Evolutionary conservation across 345 rosid genomes (phyloP).

Genomic region (Odontarrhena argentea): DNA sequence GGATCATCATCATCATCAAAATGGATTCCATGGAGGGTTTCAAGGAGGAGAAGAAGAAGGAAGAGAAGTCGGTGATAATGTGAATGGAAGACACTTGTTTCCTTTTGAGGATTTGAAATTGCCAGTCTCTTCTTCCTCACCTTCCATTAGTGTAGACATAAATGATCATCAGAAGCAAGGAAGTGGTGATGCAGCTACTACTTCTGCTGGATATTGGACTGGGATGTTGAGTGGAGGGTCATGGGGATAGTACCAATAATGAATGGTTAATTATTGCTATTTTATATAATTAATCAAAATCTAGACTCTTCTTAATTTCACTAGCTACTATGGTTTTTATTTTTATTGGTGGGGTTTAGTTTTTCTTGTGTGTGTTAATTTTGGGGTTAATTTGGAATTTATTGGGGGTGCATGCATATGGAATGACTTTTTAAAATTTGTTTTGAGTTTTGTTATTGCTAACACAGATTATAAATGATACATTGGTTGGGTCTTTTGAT

Average conservation of each 20-base stretch:
- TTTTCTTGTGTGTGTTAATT: conserved; percentile 20
- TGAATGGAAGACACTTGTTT: conserved; percentile 67
- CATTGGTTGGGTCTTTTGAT: conserved; percentile 39
- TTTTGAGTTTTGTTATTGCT: conserved; percentile 37
- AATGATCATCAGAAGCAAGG: conserved; percentile 56
- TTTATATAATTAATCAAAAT: conserved; percentile 36
- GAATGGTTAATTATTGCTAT: conserved; percentile 35
- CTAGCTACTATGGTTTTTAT: conserved; percentile 15
- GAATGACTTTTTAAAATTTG: conserved; percentile 41
- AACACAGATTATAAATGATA: conserved; percentile 46
- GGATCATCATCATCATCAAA: conserved; percentile 70
- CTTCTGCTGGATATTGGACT: conserved; percentile 82
- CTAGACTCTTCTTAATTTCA: conserved; percentile 23
- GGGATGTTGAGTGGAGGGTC: conserved; percentile 96
- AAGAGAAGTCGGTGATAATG: conserved; percentile 46
- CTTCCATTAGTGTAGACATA: conserved; percentile 38
- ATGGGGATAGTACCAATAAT: conserved; percentile 57
- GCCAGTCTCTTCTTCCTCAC: conserved; percentile 55
- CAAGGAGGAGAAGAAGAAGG: conserved; percentile 35
- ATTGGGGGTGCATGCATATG: conserved; percentile 42
- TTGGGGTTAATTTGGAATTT: conserved; percentile 27
- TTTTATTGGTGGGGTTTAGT: conserved; percentile 18
- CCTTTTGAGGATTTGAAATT: conserved; percentile 90
- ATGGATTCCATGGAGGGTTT: conserved; percentile 51
- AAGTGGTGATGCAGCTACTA: conserved; percentile 44